Percentiles rank a stretch among this genome's conserved stretches.
Conservation (phyloP, 345 rosid species). For the Eucalyptus sp. region DNA sequence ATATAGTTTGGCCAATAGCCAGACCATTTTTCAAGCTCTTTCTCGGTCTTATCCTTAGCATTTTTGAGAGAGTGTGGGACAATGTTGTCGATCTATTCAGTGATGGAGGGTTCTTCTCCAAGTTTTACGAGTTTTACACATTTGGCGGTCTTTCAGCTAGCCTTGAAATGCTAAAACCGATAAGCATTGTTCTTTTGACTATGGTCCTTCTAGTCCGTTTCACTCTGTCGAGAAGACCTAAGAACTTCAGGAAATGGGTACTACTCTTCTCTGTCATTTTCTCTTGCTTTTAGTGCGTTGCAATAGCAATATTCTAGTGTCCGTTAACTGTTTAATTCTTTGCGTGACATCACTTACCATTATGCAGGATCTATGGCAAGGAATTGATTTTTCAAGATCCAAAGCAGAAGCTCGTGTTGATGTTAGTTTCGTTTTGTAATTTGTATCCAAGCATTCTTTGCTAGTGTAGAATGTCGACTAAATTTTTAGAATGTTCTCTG, state of each 20-base stretch:
- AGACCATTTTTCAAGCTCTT: conserved; percentile 65
- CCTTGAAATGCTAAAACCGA: conserved; percentile 70
- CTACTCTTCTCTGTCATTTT: neutral
- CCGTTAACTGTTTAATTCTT: neutral
- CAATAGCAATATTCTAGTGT: neutral
- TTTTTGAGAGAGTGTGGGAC: conserved; percentile 55
- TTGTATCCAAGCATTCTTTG: neutral
- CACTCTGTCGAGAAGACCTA: conserved; percentile 85
- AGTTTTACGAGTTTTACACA: conserved; percentile 51
- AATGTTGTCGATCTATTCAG: conserved; percentile 43
- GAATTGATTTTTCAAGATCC: conserved; percentile 90
- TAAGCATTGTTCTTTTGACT: conserved; percentile 51
- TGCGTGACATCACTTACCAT: neutral
- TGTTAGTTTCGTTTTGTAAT: conserved; percentile 27
- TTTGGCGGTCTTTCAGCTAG: conserved; percentile 79
- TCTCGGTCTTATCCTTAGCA: conserved; percentile 35
- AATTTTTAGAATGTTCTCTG: neutral
- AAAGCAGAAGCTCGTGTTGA: conserved; percentile 99
- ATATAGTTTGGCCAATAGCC: conserved; percentile 78
- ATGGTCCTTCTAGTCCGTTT: conserved; percentile 92
- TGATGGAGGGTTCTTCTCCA: conserved; percentile 63
- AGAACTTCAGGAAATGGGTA: conserved; percentile 98
- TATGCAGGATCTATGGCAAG: conserved; percentile 91
- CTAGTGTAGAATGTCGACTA: neutral
- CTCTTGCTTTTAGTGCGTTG: neutral